Base-by-base conservation (phyloP, 805 yeast species). In the Starmerella bombicola region DNA sequence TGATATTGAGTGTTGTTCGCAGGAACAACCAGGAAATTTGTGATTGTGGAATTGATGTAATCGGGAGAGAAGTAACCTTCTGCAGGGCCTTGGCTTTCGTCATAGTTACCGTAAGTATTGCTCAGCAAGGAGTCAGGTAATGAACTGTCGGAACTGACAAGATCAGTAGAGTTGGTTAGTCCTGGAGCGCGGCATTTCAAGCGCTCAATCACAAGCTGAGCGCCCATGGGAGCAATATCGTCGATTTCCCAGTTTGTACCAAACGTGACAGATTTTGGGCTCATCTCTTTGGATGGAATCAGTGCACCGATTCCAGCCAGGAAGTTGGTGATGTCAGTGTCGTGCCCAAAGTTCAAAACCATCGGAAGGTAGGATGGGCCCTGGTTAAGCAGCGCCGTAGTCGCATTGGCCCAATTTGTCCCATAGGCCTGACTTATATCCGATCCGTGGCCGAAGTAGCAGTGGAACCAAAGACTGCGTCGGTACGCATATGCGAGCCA, bases 331-430 rank as follows among this genome's bases (percentile, higher is more conserved):
- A 74, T 57, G 51, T 74, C 76, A 21, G 75, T 71, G 54, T 74
- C 79, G 56, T 74, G 80, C 16, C 74, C 64, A 54, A 73, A 73
- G 17, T 66, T 61, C 38, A 67, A 61, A 56, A 68, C 64, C 30
- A 74, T 52, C 45, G 68, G 56, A 7, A 53, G 50, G 10, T 47
- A 64, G 46, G 35, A 32, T 5, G 61, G 60, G 12, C 63, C 64
- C 34, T 63, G 63, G 52, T 63, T 59, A 45, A 73, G 61, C 42
- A 72, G 54, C 10, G 61, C 54, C 34, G 68, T 58, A 5, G 76
- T 61, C 10, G 78, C 76, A 43, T 71, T 65, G 45, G 71, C 57
- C 52, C 64, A 66, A 4, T 65, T 61, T 2, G 68, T 64, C 3
- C 76, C 77, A 37, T 65, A 61, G 9, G 59, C 40, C 6, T 34